These are phyloP conservation scores for Pulicaria dysenterica DNA, from an alignment of 129 eudicot species.

Conservation along the genomic window DNA sequence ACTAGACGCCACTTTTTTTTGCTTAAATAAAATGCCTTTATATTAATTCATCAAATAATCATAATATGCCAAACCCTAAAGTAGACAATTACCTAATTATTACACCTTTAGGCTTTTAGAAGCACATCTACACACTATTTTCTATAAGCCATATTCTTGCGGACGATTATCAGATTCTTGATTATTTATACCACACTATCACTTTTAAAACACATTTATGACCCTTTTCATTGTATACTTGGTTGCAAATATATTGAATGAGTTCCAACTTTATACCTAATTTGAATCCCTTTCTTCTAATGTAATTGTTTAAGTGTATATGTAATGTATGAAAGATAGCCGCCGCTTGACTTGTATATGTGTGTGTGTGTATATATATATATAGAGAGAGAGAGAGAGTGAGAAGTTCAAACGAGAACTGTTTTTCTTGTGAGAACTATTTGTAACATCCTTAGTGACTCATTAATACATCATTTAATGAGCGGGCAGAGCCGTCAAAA, in stretches of 20 bases:
- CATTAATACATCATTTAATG: too few relatives aligned
- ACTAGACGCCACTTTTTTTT: not conserved
- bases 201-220: constrained; percentile 5
- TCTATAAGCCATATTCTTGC: not conserved
- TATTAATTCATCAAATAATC: not conserved
- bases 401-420: too few relatives aligned
- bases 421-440: too few relatives aligned
- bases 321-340: too few relatives aligned
- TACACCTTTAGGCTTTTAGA: not conserved
- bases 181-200: not conserved
- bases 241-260: constrained; percentile 10
- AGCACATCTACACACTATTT: not conserved
- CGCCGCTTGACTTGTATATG: too few relatives aligned
- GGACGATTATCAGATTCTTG: not conserved
- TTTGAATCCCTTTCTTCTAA: not conserved
- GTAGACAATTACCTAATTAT: not conserved
- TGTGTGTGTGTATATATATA: too few relatives aligned
- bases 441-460: too few relatives aligned
- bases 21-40: not conserved
- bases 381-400: too few relatives aligned
- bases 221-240: not conserved
- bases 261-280: constrained; percentile 3
- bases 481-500: too few relatives aligned
- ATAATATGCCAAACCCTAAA: not conserved
- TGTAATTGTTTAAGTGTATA: too few relatives aligned